Evolutionary conservation across 208 protist species (phyloP).

Genomic region (Crithidia expoeki): DNA sequence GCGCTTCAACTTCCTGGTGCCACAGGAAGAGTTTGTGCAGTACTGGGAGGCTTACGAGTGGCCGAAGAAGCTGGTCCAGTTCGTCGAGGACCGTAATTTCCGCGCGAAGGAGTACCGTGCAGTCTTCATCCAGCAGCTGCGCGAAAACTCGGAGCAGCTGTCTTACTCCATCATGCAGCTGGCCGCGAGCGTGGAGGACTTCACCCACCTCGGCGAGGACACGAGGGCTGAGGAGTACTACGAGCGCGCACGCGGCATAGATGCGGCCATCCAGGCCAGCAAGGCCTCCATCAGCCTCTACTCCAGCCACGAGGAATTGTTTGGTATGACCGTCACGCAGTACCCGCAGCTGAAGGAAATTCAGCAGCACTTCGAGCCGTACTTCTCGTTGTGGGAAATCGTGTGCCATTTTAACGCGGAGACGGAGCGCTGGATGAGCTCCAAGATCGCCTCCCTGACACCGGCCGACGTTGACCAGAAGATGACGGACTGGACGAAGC

Average conservation of each 20-base stretch:
- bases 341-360: constrained; percentile 92
- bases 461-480: constrained; percentile 85
- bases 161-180: constrained; percentile 85
- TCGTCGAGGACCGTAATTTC: constrained; percentile 90
- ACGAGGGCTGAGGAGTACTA: constrained; percentile 88
- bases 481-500: constrained; percentile 85
- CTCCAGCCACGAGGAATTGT: constrained; percentile 91
- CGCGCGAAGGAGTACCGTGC: constrained; percentile 91
- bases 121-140: constrained; percentile 89
- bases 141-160: constrained; percentile 87
- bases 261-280: constrained; percentile 65
- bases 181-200: constrained; percentile 83
- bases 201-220: constrained; percentile 86
- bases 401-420: constrained; percentile 83
- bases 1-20: constrained; percentile 77
- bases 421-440: constrained; percentile 89
- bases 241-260: constrained; percentile 81
- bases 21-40: constrained; percentile 70
- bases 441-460: constrained; percentile 85
- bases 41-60: constrained; percentile 93
- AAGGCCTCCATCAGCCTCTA: constrained; percentile 80
- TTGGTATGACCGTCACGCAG: constrained; percentile 79
- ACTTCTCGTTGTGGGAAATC: constrained; percentile 91
- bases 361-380: constrained; percentile 87
- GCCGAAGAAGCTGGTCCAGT: constrained; percentile 90